Conservation (phyloP, 1,139 yeast species). For the Yamadazyma epiphylla region DNA sequence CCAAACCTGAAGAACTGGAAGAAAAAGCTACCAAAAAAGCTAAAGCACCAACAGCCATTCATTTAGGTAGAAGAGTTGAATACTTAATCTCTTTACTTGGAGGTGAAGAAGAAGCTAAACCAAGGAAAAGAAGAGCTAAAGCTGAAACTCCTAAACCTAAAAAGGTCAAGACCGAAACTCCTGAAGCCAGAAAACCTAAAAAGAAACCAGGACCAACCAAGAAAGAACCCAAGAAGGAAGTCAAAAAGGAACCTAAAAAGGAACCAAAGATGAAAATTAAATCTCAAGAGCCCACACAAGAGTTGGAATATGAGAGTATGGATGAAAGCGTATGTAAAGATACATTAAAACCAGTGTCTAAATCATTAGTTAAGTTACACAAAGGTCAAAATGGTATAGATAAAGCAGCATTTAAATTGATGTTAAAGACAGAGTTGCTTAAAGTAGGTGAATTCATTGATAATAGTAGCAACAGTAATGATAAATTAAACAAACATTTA, state of each 20-base stretch:
- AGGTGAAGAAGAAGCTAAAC: conserved; percentile 41
- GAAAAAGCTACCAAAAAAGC: conserved; percentile 52
- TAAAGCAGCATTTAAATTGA: conserved; percentile 78
- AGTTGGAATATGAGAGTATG: conserved; percentile 73
- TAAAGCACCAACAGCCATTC: conserved; percentile 89
- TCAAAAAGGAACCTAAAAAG: conserved; percentile 4
- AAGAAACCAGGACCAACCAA: conserved; percentile 7
- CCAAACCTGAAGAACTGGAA: conserved; percentile 18
- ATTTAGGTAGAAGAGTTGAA: conserved; percentile 89
- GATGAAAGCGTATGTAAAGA: conserved; percentile 70
- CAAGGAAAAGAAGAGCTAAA: conserved; percentile 12
- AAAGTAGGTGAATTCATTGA: conserved; percentile 75
- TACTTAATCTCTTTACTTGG: conserved; percentile 70
- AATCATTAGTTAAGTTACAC: conserved; percentile 69
- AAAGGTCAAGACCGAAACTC: conserved; percentile 6
- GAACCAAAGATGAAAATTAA: conserved; percentile 9
- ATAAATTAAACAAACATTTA: conserved; percentile 57
- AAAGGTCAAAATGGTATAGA: conserved; percentile 80
- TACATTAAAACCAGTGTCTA: conserved; percentile 67
- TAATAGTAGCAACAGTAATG: conserved; percentile 10
- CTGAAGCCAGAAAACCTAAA: conserved; percentile 1
- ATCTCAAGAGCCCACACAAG: conserved; percentile 23
- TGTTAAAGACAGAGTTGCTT: conserved; percentile 69
- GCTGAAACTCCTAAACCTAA: conserved; percentile 7
- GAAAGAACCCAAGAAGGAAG: conserved; percentile 8